Base-by-base conservation (phyloP, 2,329 filamentous ascomycete species). In the Epicoccum nigrum region DNA sequence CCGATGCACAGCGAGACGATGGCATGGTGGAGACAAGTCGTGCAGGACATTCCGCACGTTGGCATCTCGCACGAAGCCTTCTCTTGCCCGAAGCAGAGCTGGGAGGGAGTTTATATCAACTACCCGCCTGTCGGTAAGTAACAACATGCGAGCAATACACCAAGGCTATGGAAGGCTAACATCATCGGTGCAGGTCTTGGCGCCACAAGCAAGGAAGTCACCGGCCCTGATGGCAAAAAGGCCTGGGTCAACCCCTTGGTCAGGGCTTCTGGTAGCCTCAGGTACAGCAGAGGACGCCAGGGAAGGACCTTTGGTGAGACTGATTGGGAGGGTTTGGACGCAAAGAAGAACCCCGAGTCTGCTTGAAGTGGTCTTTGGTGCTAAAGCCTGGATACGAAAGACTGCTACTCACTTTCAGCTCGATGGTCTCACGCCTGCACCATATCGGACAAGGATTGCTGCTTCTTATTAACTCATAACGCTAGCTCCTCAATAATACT, bases 11-110 rank as follows among this genome's bases (percentile, higher is more conserved):
- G 33, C 4, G 7, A 41, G 32, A 33, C 55, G 5, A 28, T 50
- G 55, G 35, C 38, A 23, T 54, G 55, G 51, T 54, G 47, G 51
- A 35, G 45, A 9, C 31, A 49, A 17, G 47, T 43, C 4, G 53
- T 42, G 7, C 44, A 51, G 31, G 32, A 48, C 4, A 31, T 46
- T 11, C 25, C 37, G 12, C 50, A 54, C 33, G 16, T 56, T 4
- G 56, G 56, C 4, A 56, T 56, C 11, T 51, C 53, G 46, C 56
- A 59, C 35, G 53, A 56, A 33, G 44, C 54, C 4, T 59, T 55
- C 34, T 31, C 51, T 7, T 54, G 51, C 7, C 51, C 51, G 16
- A 52, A 49, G 41, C 54, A 45, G 25, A 37, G 45, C n/a, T 57
- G 54, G 54, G 54, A 57, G 31, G 54, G 46, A n/a, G 38, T 57